phyloP scores from a whole-genome alignment of 805 yeast genomes.

The Metschnikowia proteae region DNA sequence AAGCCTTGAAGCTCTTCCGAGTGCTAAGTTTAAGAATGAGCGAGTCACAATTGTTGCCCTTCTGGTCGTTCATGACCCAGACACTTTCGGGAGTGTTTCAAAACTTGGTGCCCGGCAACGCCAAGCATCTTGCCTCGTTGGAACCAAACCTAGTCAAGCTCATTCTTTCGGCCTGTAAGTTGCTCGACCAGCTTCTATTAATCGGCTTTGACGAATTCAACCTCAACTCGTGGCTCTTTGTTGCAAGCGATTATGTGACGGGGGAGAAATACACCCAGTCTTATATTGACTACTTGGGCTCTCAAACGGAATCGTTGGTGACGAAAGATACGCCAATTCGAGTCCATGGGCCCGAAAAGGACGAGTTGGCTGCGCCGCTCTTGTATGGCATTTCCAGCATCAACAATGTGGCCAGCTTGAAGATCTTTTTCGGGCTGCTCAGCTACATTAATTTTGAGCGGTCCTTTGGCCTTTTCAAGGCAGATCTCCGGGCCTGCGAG shows the following conservation, averaged over 20 bases:
- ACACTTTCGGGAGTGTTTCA: constrained; percentile 53
- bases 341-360: constrained; percentile 30
- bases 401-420: constrained; percentile 44
- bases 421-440: constrained; percentile 62
- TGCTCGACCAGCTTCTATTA: constrained; percentile 70
- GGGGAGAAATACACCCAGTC: constrained; percentile 24
- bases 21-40: constrained; percentile 61
- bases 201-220: constrained; percentile 75
- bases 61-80: constrained; percentile 68
- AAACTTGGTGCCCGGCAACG: constrained; percentile 24
- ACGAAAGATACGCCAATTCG: constrained; percentile 37
- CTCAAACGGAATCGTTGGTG: constrained; percentile 27
- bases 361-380: constrained; percentile 38
- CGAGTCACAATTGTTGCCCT: constrained; percentile 58
- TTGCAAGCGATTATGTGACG: constrained; percentile 59
- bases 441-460: constrained; percentile 65
- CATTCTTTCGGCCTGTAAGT: constrained; percentile 62
- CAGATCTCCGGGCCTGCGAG: constrained; percentile 40
- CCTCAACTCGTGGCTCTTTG: constrained; percentile 79
- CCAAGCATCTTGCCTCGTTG: constrained; percentile 26
- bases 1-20: constrained; percentile 57
- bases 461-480: constrained; percentile 46
- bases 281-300: constrained; percentile 47
- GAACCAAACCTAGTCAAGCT: constrained; percentile 37
- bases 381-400: constrained; percentile 41